Evolutionary conservation across 2,329 filamentous ascomycete species (phyloP).

Genomic region (Hypomyces rosellus): DNA sequence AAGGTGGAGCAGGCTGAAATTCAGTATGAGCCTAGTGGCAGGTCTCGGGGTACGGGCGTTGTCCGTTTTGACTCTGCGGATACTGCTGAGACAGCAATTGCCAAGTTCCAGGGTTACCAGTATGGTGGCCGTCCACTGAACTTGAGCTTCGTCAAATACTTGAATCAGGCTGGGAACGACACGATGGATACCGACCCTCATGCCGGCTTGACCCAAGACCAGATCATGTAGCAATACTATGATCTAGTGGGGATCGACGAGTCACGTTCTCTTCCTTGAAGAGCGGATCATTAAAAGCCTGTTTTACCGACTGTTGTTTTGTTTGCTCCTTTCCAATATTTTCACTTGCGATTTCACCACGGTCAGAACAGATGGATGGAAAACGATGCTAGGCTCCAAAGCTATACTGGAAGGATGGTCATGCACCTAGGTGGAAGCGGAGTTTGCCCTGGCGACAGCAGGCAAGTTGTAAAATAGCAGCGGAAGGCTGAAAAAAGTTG

Average conservation of each 20-base stretch:
- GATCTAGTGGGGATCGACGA: background rate
- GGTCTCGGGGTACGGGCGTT: slow-evolving; percentile 92
- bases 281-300: background rate
- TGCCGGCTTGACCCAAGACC: slow-evolving; percentile 82
- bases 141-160: slow-evolving; percentile 89
- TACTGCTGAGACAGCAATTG: slow-evolving; percentile 87
- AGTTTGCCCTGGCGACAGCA: background rate
- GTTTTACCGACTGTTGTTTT: background rate
- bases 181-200: slow-evolving; percentile 78
- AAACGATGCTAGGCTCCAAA: background rate
- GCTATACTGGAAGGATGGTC: background rate
- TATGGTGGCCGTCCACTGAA: slow-evolving; percentile 93
- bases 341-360: background rate
- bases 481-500: background rate
- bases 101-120: slow-evolving; percentile 96
- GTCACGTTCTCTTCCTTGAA: background rate
- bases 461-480: background rate
- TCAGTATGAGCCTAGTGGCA: slow-evolving; percentile 93
- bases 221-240: slow-evolving; percentile 69
- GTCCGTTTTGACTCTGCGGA: slow-evolving; percentile 81
- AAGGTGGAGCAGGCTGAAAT: slow-evolving; percentile 99
- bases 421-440: background rate
- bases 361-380: background rate
- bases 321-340: background rate
- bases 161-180: slow-evolving; percentile 61